A percentile compares a stretch with the other conserved stretches of the same genome.
Evolutionary conservation across 768 basidiomycete genomes (phyloP).

Genomic region (Lactarius psammicola): DNA sequence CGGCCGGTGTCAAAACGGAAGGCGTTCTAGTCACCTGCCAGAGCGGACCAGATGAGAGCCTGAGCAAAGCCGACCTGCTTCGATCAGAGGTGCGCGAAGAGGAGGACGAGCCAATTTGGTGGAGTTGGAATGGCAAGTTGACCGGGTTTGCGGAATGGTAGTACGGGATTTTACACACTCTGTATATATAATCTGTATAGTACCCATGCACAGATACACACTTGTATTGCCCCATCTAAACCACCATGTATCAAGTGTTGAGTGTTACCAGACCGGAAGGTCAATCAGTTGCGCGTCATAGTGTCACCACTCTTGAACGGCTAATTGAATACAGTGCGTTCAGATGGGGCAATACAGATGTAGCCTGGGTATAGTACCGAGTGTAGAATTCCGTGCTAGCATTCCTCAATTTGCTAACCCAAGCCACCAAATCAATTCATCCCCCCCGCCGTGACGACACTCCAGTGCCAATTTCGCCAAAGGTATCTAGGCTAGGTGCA

Average conservation of each 20-base stretch:
- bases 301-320: not conserved
- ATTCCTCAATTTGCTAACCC: not conserved
- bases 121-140: slow-evolving; percentile 51
- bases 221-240: slow-evolving; percentile 5
- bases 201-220: slow-evolving; percentile 2
- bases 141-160: slow-evolving; percentile 50
- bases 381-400: not conserved
- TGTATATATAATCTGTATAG: slow-evolving; percentile 3
- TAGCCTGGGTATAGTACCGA: not conserved
- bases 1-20: slow-evolving; percentile 35
- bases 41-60: slow-evolving; percentile 11
- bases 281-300: not conserved
- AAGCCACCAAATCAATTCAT: not conserved
- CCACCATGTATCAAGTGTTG: not conserved
- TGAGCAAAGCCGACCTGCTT: not conserved
- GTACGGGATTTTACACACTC: not conserved
- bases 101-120: slow-evolving; percentile 52
- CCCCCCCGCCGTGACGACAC: too few relatives aligned
- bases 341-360: not conserved
- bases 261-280: not conserved
- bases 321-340: not conserved
- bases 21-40: slow-evolving; percentile 44
- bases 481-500: too few relatives aligned
- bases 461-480: too few relatives aligned
- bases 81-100: slow-evolving; percentile 35